phyloP scores from a whole-genome alignment of 495 filamentous ascomycete species.

The Lichenothelia convexa region DNA sequence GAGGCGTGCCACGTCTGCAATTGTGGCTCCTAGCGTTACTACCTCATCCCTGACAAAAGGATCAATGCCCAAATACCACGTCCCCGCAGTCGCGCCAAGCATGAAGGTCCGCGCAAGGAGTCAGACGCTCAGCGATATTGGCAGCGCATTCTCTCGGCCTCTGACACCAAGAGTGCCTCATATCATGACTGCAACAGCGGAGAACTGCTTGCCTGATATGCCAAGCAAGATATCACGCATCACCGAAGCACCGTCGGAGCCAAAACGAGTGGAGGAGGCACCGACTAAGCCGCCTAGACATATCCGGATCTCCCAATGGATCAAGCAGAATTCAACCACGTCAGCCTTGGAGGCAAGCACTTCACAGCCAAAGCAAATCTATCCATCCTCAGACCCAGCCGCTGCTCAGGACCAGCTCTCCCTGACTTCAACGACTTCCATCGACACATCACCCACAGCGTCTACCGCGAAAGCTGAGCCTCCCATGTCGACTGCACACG shows the following conservation, averaged over 20 bases:
- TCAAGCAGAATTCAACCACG: not conserved
- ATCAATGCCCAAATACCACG: too few species aligned
- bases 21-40: not conserved
- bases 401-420: too few species aligned
- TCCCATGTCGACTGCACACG: not conserved
- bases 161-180: not conserved
- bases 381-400: too few species aligned
- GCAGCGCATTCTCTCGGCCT: constrained; percentile 14
- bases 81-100: constrained; percentile 16
- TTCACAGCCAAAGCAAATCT: too few species aligned
- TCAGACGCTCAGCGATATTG: constrained; percentile 19
- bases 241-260: not conserved
- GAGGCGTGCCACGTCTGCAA: constrained; percentile 9
- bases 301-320: not conserved
- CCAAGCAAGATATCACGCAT: not conserved
- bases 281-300: not conserved
- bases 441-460: too few species aligned
- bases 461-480: not conserved
- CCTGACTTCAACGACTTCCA: too few species aligned
- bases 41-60: too few species aligned
- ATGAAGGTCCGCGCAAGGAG: constrained; percentile 12
- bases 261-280: not conserved
- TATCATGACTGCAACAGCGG: not conserved
- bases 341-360: not conserved
- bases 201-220: not conserved